Evolutionary conservation across 768 basidiomycete genomes (phyloP), one percentile per base, ranked within the genome.

Genomic region (Hydnum rufescens): DNA sequence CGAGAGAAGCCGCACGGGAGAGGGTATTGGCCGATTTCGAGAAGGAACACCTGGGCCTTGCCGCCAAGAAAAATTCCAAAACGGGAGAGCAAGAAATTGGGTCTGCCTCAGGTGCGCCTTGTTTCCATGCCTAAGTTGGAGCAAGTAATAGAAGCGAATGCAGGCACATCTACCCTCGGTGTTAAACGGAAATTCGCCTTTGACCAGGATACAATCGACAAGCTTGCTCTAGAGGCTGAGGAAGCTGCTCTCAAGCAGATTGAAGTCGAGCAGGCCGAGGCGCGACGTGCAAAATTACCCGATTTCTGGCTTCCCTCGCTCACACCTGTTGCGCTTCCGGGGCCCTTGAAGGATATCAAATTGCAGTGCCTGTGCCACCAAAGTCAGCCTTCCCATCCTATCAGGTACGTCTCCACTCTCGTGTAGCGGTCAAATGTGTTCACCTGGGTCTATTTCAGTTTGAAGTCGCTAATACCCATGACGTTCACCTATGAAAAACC

Each of bases 221-320:
- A 66, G 31, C 71, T 88, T 23, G 74, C 82, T 29, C 70, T 70
- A 25, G 83, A 87, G 61, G 90, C 89, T 1, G 92, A 96, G 61
- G 86, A 92, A 54, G 80, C 78, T 19, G 95, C 95, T 0, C 67
- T 92, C 48, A 72, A 72, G 30, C 69, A 80, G 59, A 87, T 96
- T 46, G 85, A 89, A 61, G 71, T 72, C 31, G 89, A 95, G 63
- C 83, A 71, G 63, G 80, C 82, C 0, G 88, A 89, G 56, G 74
- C 81, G 2, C 67, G 93, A 53, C 84, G 81, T 54, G 74, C 77
- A 55, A 95, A 96, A 64, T 73, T 97, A 2, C 90, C 95, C 2
- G 90, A 95, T 60, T 99, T 95, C 63, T 99, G 95, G 95, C 71
- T 99, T 34, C 90, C 90, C 2, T 89, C 85, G 0, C 67, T 96